Evolutionary conservation across 2,329 filamentous ascomycete genomes (phyloP), one percentile per base, ranked within the genome.

Genomic region (Paecilomyces sp.): DNA sequence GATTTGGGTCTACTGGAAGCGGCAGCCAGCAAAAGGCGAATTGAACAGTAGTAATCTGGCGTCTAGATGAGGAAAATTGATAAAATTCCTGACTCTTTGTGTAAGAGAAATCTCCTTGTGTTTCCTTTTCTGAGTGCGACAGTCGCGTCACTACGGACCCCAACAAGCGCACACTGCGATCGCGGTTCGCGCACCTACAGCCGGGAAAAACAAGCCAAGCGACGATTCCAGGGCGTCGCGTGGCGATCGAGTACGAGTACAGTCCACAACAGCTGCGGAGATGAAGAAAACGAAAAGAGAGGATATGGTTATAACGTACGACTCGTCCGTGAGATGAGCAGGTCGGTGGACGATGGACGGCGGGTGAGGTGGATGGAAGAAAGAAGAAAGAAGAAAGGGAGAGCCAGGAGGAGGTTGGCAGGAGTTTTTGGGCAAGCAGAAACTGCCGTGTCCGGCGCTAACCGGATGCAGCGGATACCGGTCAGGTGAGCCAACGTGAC

Each of bases 161-260:
- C 68, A 47, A 68, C 68, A 63, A 70, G 65, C 65, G 66, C 63
- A 67, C 67, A 28, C 67, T 61, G 68, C 58, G 67, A 68, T 65
- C 62, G 64, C 62, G 66, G 65, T 64, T 63, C 61, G 68, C 67
- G 66, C 67, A 68, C 72, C 71, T 74, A 74, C 72, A 73, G 72
- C 72, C 72, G 70, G 63, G 66, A 73, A 71, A 73, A 71, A 73
- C 69, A 71, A 63, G 71, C 67, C 68, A 72, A 74, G 70, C 66
- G 70, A 70, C 66, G 61, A 62, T 63, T 66, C 63, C 67, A 66
- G 65, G 63, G 62, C 61, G 60, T 61, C 62, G 63, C 69, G 65
- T 69, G 64, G 66, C 69, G 66, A 67, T 65, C 63, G 68, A 71
- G 68, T 72, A 71, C 67, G 70, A 73, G 71, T 72, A 72, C 70